Percentiles rank a stretch among this genome's conserved stretches.
Conservation (phyloP, 345 rosid genomes). For the Alliaria petiolata region DNA sequence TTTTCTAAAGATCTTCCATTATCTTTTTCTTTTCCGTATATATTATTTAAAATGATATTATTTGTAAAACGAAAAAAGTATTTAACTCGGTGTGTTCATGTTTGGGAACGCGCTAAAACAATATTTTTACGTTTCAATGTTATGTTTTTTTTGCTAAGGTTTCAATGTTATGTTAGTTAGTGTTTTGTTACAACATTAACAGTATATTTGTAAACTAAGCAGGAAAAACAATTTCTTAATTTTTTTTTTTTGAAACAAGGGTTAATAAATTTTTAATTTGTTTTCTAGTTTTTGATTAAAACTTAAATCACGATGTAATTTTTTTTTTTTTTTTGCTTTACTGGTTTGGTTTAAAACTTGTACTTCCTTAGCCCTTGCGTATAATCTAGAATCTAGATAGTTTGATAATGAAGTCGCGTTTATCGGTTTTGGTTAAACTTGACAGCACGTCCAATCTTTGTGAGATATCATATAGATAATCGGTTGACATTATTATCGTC, state of each 20-base stretch:
- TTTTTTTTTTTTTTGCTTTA: too few species aligned
- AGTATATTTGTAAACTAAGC: not conserved
- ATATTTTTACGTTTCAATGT: not conserved
- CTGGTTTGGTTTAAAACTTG: not conserved
- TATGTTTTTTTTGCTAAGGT: too few species aligned
- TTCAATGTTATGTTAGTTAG: not conserved
- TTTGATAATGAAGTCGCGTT: not conserved
- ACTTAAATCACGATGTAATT: not conserved
- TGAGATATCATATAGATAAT: not conserved
- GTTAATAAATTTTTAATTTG: too few species aligned
- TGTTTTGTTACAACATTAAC: not conserved
- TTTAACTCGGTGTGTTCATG: not conserved
- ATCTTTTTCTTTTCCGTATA: too few species aligned
- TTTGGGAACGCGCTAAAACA: not conserved
- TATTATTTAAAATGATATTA: too few species aligned
- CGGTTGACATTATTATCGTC: not conserved
- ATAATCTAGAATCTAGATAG: not conserved
- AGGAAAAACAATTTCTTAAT: not conserved
- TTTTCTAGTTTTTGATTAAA: not conserved
- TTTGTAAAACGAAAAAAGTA: too few species aligned
- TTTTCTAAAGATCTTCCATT: too few species aligned
- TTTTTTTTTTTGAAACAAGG: too few species aligned
- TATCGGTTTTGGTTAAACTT: not conserved
- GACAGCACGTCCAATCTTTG: constrained; percentile 2
- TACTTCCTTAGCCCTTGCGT: not conserved